Percentiles rank a stretch among this genome's conserved stretches.
These are phyloP conservation scores for Geotrichum aggregatum DNA, from an alignment of 1,139 yeast genomes.

Conservation along the genomic window DNA sequence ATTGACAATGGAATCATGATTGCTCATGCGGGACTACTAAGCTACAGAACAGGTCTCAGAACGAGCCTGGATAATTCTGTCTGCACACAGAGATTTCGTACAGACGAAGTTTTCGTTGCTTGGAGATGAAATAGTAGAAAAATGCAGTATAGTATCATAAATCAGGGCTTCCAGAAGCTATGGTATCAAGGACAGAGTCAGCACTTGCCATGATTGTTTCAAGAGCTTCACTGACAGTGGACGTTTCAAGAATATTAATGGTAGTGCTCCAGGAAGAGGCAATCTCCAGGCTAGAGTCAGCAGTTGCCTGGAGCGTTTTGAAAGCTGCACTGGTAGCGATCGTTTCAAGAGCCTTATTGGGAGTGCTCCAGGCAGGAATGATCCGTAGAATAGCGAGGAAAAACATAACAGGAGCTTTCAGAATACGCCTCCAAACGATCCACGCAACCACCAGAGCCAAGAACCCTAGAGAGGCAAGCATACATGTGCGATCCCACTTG, in stretches of 20 bases:
- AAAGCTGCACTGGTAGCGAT: no score
- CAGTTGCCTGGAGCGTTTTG: no score
- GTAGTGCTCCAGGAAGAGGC: conserved; percentile 5
- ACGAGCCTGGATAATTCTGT: conserved; percentile 65
- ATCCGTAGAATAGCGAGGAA: conserved; percentile 34
- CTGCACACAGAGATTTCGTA: conserved; percentile 88
- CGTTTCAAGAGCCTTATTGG: neutral
- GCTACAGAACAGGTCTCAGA: conserved; percentile 73
- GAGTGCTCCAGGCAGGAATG: conserved; percentile 5
- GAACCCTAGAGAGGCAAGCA: conserved; percentile 57
- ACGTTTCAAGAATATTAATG: neutral
- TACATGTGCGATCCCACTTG: conserved; percentile 54
- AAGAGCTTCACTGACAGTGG: no score
- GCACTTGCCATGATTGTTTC: neutral
- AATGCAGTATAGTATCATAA: neutral
- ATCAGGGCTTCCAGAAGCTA: neutral
- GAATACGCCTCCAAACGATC: conserved; percentile 62
- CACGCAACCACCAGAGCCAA: conserved; percentile 54
- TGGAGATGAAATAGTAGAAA: conserved; percentile 50
- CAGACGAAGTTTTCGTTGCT: conserved; percentile 86
- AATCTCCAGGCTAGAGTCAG: neutral
- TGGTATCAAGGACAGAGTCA: neutral
- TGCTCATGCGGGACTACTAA: conserved; percentile 93
- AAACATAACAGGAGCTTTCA: conserved; percentile 53
- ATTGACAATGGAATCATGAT: conserved; percentile 98